phyloP scores from a whole-genome alignment of 179 eudicot species.

The Gypsophila paniculata region DNA sequence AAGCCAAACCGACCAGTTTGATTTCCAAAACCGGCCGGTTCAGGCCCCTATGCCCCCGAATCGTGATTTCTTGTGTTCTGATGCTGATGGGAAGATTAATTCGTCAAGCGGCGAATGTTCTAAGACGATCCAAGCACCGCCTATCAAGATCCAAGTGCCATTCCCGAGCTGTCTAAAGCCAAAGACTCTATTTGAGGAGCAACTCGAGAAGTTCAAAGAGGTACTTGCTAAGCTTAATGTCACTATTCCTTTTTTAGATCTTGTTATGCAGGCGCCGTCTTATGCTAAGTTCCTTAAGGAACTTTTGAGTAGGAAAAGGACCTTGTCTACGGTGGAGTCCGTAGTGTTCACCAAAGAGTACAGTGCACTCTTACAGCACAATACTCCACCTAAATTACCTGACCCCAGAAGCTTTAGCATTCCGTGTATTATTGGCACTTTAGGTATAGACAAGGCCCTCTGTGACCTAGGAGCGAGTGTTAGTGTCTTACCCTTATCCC shows the following conservation, averaged over 20 bases:
- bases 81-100: too few species aligned
- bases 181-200: neutral
- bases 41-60: too few species aligned
- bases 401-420: neutral
- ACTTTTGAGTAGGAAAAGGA: neutral
- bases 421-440: neutral
- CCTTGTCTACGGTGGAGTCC: neutral
- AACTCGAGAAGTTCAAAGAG: neutral
- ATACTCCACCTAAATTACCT: neutral
- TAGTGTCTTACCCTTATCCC: too few species aligned
- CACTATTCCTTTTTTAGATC: neutral
- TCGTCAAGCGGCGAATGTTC: too few species aligned
- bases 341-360: neutral
- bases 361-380: neutral
- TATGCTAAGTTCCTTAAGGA: neutral
- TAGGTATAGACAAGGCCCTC: neutral
- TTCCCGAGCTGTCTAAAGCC: neutral
- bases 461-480: neutral
- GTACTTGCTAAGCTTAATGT: neutral
- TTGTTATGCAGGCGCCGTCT: too few species aligned
- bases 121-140: neutral
- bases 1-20: too few species aligned
- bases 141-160: neutral
- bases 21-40: too few species aligned
- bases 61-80: too few species aligned